These are phyloP conservation scores for Myrmaecium sp. DNA, from an alignment of 2,329 filamentous ascomycete genomes.

Conservation along the genomic window DNA sequence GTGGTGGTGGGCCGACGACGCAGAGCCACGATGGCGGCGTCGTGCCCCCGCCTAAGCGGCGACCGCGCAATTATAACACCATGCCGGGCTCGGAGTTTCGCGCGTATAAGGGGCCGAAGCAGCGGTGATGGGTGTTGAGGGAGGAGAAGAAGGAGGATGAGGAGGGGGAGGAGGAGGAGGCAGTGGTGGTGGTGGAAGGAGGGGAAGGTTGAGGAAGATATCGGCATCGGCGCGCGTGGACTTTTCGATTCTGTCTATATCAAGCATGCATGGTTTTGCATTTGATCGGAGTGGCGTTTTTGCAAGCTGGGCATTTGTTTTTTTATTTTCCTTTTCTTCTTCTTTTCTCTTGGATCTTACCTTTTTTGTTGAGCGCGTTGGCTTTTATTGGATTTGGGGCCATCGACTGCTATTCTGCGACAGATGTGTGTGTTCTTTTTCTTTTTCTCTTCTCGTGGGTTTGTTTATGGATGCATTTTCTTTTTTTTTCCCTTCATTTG, in stretches of 20 bases:
- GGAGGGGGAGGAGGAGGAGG: background rate
- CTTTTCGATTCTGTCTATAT: no score
- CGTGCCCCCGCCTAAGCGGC: no score
- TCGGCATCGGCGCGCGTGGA: no score
- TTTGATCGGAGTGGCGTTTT: background rate
- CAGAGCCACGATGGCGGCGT: constrained; percentile 1
- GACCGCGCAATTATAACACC: no score
- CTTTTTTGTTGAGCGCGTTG: constrained; percentile 3
- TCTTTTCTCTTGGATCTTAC: background rate
- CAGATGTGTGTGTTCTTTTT: no score
- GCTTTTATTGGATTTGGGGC: no score
- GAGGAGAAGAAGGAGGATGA: background rate
- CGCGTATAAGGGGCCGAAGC: constrained; percentile 3
- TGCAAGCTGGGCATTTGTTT: background rate
- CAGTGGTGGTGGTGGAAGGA: background rate
- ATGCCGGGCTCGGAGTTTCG: constrained; percentile 4
- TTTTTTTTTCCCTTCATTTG: no score
- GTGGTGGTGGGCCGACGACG: background rate
- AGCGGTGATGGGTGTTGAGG: constrained; percentile 1
- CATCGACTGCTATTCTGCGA: no score
- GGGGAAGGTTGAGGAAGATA: no score
- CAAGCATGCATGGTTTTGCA: background rate
- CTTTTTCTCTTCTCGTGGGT: no score
- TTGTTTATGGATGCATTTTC: no score
- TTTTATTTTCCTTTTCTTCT: background rate